Base-by-base conservation (phyloP, 2,329 filamentous ascomycete species). In the Monosporascus sp. region DNA sequence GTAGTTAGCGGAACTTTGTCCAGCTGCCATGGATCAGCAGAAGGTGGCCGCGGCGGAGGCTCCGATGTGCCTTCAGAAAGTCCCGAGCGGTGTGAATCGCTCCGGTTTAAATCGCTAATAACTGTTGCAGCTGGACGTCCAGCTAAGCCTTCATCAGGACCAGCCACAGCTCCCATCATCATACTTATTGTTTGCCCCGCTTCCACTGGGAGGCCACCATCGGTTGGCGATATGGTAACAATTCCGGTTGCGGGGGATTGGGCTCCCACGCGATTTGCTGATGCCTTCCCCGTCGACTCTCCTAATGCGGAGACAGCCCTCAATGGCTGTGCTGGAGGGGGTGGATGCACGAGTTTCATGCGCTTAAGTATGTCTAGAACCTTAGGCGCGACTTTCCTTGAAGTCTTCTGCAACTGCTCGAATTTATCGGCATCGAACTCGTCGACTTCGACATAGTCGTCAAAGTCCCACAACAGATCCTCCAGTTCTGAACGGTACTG, bases 401-500 rank as follows among this genome's bases (percentile, higher is more conserved):
- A 78, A 5, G 74, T 60, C 38, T 72, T 71, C 60, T 78, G 76
- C 4, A 82, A 68, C 57, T 78, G 72, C 18, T 70, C 64, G 51
- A 77, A 83, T 55, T 77, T 78, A 18, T 70, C 71, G 26, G 69
- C 64, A n/a, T 82, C 77, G 55, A 82, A 83, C 24, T 71, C 71
- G 37, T 78, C 74, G 15, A 68, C 59, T 49, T 79, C 76, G 55
- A 77, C 65, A 57, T 71, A 81, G 51, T 83, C 79, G 52, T 84
- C 80, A 58, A 84, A 82, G 50, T 79, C 79, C 74, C 79, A 84
- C 7, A 82, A 65, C 24, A 81, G 60, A 47, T 78, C 73, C 54
- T 72, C 76, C 41, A 84, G 68, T 52, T 76, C 71, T 18, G 70
- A 68, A 46, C 79, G 72, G 54, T 73, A 76, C 45, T 72, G 65